Evolutionary conservation across 2,329 filamentous ascomycete genomes (phyloP).

Genomic region (Calcarisporium arbuscula): DNA sequence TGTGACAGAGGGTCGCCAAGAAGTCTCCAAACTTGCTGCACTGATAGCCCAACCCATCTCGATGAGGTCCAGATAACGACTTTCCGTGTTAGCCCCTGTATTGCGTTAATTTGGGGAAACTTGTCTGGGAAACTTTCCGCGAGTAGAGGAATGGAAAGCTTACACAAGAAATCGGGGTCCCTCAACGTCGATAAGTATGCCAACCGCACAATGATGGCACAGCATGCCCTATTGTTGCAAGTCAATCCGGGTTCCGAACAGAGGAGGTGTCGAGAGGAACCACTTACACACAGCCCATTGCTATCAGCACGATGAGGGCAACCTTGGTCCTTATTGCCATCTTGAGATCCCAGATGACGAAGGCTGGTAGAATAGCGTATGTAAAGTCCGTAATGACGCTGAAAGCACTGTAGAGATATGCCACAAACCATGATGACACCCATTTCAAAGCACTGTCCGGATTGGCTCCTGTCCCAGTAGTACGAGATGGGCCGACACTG

Average conservation of each 20-base stretch:
- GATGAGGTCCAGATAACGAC: conserved; percentile 2
- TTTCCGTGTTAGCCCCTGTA: neutral
- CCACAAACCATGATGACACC: conserved; percentile 43
- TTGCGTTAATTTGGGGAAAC: too few relatives aligned
- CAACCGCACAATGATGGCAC: conserved; percentile 1
- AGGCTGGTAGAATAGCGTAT: conserved; percentile 45
- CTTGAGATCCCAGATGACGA: conserved; percentile 48
- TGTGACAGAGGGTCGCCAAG: neutral
- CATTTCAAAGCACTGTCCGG: conserved; percentile 29
- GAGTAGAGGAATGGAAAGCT: neutral
- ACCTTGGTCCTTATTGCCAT: conserved; percentile 47
- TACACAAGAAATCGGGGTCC: conserved; percentile 2
- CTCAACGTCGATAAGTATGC: neutral
- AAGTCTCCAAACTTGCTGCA: conserved; percentile 1
- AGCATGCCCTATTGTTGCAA: neutral
- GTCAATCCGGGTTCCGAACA: neutral
- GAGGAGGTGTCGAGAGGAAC: neutral
- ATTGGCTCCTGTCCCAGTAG: conserved; percentile 31
- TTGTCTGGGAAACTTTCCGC: neutral
- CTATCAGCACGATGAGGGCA: conserved; percentile 45
- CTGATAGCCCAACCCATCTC: conserved; percentile 3
- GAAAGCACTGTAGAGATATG: conserved; percentile 44
- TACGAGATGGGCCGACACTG: conserved; percentile 33
- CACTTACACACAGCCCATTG: conserved; percentile 47
- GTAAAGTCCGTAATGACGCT: conserved; percentile 45